Conservation (phyloP, 768 basidiomycete genomes). For the Leccinum sublutescens region DNA sequence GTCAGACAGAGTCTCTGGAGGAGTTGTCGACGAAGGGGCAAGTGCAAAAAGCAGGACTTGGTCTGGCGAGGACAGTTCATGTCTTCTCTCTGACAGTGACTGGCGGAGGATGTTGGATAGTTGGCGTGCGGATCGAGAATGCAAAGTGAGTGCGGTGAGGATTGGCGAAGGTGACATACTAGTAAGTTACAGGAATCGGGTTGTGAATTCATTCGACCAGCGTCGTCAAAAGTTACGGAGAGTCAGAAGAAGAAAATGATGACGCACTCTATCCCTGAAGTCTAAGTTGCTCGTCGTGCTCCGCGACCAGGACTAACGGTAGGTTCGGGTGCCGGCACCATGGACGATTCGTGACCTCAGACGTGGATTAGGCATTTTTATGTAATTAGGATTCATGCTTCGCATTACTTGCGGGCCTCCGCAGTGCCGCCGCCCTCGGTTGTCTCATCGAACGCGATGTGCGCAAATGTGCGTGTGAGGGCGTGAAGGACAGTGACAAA, state of each 20-base stretch:
- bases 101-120: conserved; percentile 10
- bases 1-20: conserved; percentile 32
- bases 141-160: conserved; percentile 16
- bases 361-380: too few relatives aligned
- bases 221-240: neutral
- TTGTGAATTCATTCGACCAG: neutral
- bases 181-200: neutral
- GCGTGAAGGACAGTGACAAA: too few relatives aligned
- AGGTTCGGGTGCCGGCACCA: too few relatives aligned
- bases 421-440: too few relatives aligned
- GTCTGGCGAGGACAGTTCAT: neutral
- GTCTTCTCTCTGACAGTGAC: conserved; percentile 3
- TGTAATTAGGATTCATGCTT: too few relatives aligned
- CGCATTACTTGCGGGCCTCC: too few relatives aligned
- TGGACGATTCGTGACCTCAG: too few relatives aligned
- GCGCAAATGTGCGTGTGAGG: too few relatives aligned
- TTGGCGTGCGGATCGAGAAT: conserved; percentile 19
- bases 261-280: neutral
- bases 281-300: too few relatives aligned
- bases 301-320: neutral
- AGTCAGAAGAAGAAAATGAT: neutral
- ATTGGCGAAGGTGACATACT: conserved; percentile 10
- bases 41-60: conserved; percentile 24
- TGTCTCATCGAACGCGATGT: too few relatives aligned
- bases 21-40: conserved; percentile 24